Conservation (phyloP, 164 flowering plant genomes). For the Magnolia changhungtana region DNA sequence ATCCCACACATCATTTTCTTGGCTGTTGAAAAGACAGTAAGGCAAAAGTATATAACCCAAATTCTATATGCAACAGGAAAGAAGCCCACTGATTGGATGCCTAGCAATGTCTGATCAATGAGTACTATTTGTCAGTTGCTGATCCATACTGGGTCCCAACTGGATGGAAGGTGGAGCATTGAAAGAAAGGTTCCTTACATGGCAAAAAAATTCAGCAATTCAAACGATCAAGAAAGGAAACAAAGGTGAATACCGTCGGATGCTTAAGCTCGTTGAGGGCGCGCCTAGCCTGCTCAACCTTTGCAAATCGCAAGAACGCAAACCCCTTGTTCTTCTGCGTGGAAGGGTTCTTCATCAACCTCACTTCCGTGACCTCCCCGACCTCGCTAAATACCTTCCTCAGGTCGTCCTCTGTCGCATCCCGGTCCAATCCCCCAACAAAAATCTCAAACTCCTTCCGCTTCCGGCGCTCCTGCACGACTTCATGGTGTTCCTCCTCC, state of each 20-base stretch:
- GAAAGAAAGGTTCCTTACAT: too few relatives aligned
- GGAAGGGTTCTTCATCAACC: conserved; percentile 31
- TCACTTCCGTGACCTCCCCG: conserved; percentile 34
- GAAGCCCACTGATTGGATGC: too few relatives aligned
- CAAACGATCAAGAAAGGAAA: conserved; percentile 5
- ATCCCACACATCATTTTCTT: too few relatives aligned
- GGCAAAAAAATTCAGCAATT: too few relatives aligned
- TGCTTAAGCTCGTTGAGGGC: conserved; percentile 34
- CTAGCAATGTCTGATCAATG: too few relatives aligned
- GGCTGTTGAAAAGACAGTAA: too few relatives aligned
- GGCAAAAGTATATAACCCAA: too few relatives aligned
- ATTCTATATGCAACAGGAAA: too few relatives aligned
- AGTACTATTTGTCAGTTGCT: too few relatives aligned
- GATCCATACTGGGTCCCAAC: not conserved
- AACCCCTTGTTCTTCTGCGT: conserved; percentile 38
- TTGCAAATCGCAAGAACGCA: conserved; percentile 32
- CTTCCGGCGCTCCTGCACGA: conserved; percentile 29
- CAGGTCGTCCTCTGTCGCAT: conserved; percentile 31
- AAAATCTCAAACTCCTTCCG: conserved; percentile 33
- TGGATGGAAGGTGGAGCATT: not conserved
- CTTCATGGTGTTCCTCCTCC: conserved; percentile 30
- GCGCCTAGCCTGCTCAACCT: conserved; percentile 33
- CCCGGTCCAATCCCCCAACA: conserved; percentile 35
- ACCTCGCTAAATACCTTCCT: conserved; percentile 24
- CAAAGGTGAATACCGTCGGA: conserved; percentile 3